phyloP scores from a whole-genome alignment of 495 filamentous ascomycete species.

The Pseudoneurospora amorphoporcata region DNA sequence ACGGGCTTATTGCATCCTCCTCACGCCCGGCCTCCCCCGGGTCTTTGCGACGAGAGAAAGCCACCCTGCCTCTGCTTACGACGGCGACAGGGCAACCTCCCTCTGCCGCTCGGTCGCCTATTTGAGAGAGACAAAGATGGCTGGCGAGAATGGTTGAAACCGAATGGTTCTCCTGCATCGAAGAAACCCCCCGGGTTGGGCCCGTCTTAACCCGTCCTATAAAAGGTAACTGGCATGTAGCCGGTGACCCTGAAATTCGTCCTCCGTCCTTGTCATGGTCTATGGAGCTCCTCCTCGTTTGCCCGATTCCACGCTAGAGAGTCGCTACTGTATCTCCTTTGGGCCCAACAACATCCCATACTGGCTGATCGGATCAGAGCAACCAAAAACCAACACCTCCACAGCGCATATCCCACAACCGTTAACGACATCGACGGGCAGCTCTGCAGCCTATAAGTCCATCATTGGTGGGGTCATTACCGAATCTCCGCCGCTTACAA shows the following conservation, averaged over 20 bases:
- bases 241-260: not conserved
- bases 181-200: not conserved
- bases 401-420: conserved; percentile 1
- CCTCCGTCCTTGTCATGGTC: not conserved
- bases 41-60: not conserved
- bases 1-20: not conserved
- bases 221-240: not conserved
- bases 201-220: not conserved
- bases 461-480: not conserved
- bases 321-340: not conserved
- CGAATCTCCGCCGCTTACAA: not conserved
- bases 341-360: not conserved
- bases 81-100: not conserved
- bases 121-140: not conserved
- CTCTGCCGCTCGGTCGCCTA: not conserved
- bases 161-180: not conserved
- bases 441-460: not conserved
- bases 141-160: not conserved
- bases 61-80: not conserved
- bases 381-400: conserved; percentile 2
- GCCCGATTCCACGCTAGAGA: not conserved
- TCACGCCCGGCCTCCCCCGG: not conserved
- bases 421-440: conserved; percentile 8
- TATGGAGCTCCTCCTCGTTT: not conserved
- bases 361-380: conserved; percentile 13